Conservation (phyloP, 805 yeast genomes). For the Barnettozyma pratensis region DNA sequence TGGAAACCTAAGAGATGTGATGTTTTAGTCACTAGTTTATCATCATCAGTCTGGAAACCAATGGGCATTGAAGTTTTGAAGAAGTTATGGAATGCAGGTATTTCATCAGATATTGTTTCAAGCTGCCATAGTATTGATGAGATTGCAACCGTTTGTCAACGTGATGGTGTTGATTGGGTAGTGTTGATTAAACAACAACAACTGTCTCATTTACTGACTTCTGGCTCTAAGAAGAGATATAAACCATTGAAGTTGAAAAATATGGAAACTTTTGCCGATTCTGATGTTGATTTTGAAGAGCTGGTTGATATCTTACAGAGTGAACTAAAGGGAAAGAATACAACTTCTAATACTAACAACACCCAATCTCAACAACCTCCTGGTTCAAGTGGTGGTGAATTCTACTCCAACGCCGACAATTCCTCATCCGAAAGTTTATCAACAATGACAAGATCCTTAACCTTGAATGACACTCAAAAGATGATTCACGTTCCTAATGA, state of each 20-base stretch:
- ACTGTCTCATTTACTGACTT: conserved; percentile 10
- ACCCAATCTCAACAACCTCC: not conserved
- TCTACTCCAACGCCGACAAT: conserved; percentile 18
- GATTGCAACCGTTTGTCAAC: conserved; percentile 52
- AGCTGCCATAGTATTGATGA: conserved; percentile 55
- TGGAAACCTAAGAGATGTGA: conserved; percentile 70
- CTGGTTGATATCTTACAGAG: conserved; percentile 39
- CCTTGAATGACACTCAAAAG: conserved; percentile 40
- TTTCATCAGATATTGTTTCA: conserved; percentile 67
- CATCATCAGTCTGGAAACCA: conserved; percentile 48
- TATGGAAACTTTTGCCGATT: conserved; percentile 52
- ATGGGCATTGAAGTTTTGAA: conserved; percentile 61
- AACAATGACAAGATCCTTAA: conserved; percentile 23
- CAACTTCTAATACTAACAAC: not conserved
- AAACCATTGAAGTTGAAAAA: conserved; percentile 76
- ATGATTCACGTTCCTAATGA: conserved; percentile 70
- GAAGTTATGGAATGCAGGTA: conserved; percentile 69
- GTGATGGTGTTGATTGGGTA: conserved; percentile 72
- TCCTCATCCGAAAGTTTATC: conserved; percentile 21
- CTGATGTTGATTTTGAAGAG: conserved; percentile 71
- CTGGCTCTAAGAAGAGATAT: conserved; percentile 43
- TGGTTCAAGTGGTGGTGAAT: conserved; percentile 16
- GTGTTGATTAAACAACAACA: conserved; percentile 68
- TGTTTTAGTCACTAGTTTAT: conserved; percentile 70
- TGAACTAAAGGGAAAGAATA: conserved; percentile 19